Conservation (phyloP, 495 filamentous ascomycete genomes). For the Aspergillus conjunctus region DNA sequence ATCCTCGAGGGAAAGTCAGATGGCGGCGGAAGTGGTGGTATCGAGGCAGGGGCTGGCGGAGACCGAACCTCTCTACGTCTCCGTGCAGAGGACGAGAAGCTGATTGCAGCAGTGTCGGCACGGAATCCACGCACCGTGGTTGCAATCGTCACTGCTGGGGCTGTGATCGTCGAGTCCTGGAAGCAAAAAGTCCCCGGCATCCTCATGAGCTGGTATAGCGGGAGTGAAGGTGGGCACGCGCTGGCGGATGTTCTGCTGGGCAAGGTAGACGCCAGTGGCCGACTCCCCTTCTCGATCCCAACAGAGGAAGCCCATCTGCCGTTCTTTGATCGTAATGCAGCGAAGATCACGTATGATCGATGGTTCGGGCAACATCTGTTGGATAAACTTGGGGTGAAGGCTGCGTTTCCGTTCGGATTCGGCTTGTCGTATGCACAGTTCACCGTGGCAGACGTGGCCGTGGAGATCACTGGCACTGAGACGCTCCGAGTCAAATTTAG, state of each 20-base stretch:
- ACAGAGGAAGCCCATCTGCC: slow-evolving; percentile 26
- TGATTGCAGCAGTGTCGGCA: slow-evolving; percentile 57
- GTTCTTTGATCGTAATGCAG: slow-evolving; percentile 22
- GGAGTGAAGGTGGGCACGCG: slow-evolving; percentile 18
- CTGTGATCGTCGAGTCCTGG: slow-evolving; percentile 26
- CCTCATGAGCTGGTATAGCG: slow-evolving; percentile 28
- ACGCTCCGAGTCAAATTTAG: no score
- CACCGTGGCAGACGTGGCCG: slow-evolving; percentile 13
- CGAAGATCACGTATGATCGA: slow-evolving; percentile 21
- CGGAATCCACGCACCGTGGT: slow-evolving; percentile 37
- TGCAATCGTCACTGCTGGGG: slow-evolving; percentile 22
- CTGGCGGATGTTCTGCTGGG: slow-evolving; percentile 22
- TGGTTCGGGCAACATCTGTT: slow-evolving; percentile 27
- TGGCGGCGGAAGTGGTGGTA: background rate
- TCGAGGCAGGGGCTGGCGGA: slow-evolving; percentile 21
- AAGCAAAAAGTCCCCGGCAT: slow-evolving; percentile 17
- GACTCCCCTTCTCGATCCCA: slow-evolving; percentile 20
- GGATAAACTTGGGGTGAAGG: slow-evolving; percentile 19
- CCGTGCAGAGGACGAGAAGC: slow-evolving; percentile 36
- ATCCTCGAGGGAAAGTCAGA: slow-evolving; percentile 4
- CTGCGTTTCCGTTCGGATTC: slow-evolving; percentile 56
- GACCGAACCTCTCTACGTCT: slow-evolving; percentile 25
- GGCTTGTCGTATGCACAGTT: slow-evolving; percentile 75
- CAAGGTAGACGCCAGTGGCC: slow-evolving; percentile 19
- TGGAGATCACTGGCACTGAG: no score